Evolutionary conservation across 805 yeast species (phyloP), one percentile per base, ranked within the genome.

Genomic region (Sungouiozyma intestinalis): DNA sequence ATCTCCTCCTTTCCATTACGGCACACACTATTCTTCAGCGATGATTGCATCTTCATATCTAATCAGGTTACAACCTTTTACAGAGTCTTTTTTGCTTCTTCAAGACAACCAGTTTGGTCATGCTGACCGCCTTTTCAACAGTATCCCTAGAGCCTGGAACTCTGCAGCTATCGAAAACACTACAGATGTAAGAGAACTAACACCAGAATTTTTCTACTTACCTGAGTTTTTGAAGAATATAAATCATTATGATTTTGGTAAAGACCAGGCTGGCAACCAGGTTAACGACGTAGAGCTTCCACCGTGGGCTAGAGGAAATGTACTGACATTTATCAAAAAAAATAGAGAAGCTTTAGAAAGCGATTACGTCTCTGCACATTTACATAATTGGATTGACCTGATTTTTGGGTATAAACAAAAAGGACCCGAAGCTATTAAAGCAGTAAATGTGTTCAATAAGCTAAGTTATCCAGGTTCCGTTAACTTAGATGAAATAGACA

Each of bases 91-190:
- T 53, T 60, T 85, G 35, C 55, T 84, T 16, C 63, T 87, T 6
- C 96, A 86, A 65, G 95, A 92, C 11, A 95, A 95, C 0, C 79
- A 75, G 43, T 85, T 86, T 65, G 95, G 86, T 48, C 94, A 81
- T 52, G 90, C 95, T 0, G 95, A 86, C 54, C 62, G 96, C 42
- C 59, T 85, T 8, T 86, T 86, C 55, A 72, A 76, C 49, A 82
- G 92, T 0, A 66, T 86, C 21, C 74, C 71, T n/a, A 76, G 81
- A 46, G 79, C 94, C 0, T 86, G 95, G 95, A 57, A 60, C 9
- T 83, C 94, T 4, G 84, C 94, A 0, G 76, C 94, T 0, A 61
- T 63, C 39, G 94, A 85, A 35, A 81, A 80, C 53, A 81, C 90
- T 1, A 82, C 95, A 0, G 96, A 86, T 65, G 95, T 86, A 1